phyloP scores from a whole-genome alignment of 306 rosid species.

The Calophaca sinica region DNA sequence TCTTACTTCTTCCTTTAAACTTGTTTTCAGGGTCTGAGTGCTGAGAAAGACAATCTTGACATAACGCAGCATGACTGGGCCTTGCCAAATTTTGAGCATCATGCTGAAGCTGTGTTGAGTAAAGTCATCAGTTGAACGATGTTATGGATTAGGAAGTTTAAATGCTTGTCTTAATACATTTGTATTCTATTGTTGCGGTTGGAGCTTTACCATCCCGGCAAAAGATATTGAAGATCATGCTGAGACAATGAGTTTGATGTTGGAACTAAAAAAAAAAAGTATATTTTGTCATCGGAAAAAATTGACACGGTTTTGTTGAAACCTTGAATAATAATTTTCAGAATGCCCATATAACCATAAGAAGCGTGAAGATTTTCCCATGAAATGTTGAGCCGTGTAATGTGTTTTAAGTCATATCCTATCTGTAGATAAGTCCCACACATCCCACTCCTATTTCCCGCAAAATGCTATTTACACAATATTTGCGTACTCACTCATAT shows the following conservation, averaged over 20 bases:
- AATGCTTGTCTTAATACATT: constrained; percentile 33
- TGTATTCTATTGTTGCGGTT: constrained; percentile 18
- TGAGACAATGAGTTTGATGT: constrained; percentile 27
- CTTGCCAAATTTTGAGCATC: constrained; percentile 87
- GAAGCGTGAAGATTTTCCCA: neutral
- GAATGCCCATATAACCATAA: constrained; percentile 5
- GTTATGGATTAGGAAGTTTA: constrained; percentile 16
- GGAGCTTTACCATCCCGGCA: constrained; percentile 36
- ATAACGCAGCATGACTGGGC: constrained; percentile 97
- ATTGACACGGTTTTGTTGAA: constrained; percentile 43
- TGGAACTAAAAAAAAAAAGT: neutral
- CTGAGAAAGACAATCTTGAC: constrained; percentile 98
- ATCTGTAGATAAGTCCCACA: neutral
- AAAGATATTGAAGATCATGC: constrained; percentile 16
- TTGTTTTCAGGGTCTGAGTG: constrained; percentile 79
- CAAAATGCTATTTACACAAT: too few species aligned
- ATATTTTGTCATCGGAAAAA: constrained; percentile 1
- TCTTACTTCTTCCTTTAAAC: constrained; percentile 24
- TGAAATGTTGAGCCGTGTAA: constrained; percentile 15
- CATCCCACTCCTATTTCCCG: neutral
- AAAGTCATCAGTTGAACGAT: constrained; percentile 57
- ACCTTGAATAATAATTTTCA: neutral
- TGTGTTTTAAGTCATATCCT: neutral
- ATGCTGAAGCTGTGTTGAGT: constrained; percentile 79
- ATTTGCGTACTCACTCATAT: too few species aligned